Base-by-base conservation (phyloP, 2,329 filamentous ascomycete species). In the Cucurbitaria berberidis region DNA sequence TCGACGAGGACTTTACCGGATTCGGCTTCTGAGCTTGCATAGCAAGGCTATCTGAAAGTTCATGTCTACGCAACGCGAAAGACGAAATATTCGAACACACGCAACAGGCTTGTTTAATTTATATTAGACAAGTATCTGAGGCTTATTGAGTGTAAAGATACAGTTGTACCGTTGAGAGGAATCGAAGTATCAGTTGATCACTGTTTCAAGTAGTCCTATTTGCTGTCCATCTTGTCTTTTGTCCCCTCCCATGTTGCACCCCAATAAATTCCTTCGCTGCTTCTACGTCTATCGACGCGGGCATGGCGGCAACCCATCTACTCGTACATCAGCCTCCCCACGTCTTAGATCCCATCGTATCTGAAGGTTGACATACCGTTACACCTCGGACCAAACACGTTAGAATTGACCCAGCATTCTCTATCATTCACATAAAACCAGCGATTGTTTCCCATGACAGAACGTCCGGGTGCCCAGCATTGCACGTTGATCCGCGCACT, bases 1-100 rank as follows among this genome's bases (percentile, higher is more conserved):
- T 68, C 9, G 67, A 68, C 40, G 56, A 69, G 34, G 63, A 60
- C 30, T 66, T 66, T 21, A 42, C 53, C 42, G 62, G 59, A 3
- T 67, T 69, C 30, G 62, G 62, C 3, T 47, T 67, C 26, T 65
- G 40, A 45, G 10, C 21, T 11, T 26, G 24, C 9, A 36, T 19
- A 40, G 13, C n/a, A 6, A 22, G 34, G 13, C 29, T 30, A 13
- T 3, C 29, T 5, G 5, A 9, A 9, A 5, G 5, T 5, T 26
- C 5, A 26, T 26, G 9, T 9, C 24, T 26, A 26, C 24, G 24
- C 9, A 26, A 26, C 24, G 9, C 24, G 9, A 9, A 5, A 26
- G 24, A 26, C 9, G 24, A 26, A 9, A 26, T 26, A 26, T 26
- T 9, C 24, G 9, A 9, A 26, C 24, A 9, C 24, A 26, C 5